phyloP scores from a whole-genome alignment of 1,139 yeast species.

The Kurtzmaniella quercitrusa region DNA sequence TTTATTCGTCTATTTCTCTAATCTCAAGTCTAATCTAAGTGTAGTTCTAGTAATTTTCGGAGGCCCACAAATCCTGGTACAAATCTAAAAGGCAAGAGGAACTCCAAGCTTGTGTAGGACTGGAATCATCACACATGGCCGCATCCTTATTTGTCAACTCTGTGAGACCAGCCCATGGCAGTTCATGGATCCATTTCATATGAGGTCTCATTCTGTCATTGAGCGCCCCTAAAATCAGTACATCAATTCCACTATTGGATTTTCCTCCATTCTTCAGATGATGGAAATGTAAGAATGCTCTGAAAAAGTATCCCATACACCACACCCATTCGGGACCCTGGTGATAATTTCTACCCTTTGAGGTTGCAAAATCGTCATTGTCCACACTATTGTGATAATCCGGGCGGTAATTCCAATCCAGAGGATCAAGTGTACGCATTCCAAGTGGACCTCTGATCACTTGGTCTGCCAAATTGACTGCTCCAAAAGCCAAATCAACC shows the following conservation, averaged over 20 bases:
- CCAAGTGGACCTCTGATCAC: constrained; percentile 86
- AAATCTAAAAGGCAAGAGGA: constrained; percentile 79
- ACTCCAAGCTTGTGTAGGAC: constrained; percentile 98
- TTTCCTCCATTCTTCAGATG: constrained; percentile 21
- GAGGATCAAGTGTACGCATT: constrained; percentile 87
- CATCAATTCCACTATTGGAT: constrained; percentile 31
- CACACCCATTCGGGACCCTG: constrained; percentile 99
- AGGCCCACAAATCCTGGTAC: constrained; percentile 56
- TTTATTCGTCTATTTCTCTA: constrained; percentile 1
- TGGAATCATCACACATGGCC: constrained; percentile 71
- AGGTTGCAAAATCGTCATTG: constrained; percentile 80
- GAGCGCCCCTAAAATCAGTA: constrained; percentile 29
- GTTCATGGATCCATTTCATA: constrained; percentile 61
- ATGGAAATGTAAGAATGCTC: constrained; percentile 66
- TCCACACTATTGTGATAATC: constrained; percentile 80
- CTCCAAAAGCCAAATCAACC: constrained; percentile 52
- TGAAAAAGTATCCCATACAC: constrained; percentile 80
- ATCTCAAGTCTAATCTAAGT: not conserved
- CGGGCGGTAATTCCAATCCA: constrained; percentile 88
- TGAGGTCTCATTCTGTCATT: constrained; percentile 61
- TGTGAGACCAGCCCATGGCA: constrained; percentile 91
- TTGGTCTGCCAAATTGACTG: constrained; percentile 68
- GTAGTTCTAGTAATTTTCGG: constrained; percentile 9
- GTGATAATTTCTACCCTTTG: constrained; percentile 95
- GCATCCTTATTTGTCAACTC: constrained; percentile 92